These are phyloP conservation scores for Vicia faba DNA, from an alignment of 306 rosid species.

Conservation along the genomic window DNA sequence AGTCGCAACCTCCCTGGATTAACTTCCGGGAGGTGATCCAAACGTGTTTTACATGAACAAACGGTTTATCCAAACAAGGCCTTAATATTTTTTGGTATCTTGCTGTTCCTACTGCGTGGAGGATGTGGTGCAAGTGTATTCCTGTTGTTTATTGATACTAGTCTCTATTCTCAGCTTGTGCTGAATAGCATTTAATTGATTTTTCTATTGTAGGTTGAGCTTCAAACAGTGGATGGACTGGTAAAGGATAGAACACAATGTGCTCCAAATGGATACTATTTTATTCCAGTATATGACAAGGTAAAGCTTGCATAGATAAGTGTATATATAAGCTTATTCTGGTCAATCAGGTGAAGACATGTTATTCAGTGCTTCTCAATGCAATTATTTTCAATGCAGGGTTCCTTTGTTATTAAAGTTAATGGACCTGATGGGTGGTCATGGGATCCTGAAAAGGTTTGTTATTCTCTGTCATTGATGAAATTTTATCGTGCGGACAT, in stretches of 20 bases:
- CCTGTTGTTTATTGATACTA: slow-evolving; percentile 1
- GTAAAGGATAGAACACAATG: slow-evolving; percentile 96
- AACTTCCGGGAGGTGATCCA: too few species aligned
- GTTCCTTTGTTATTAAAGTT: slow-evolving; percentile 78
- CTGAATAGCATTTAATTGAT: slow-evolving; percentile 11
- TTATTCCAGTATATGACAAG: slow-evolving; percentile 98
- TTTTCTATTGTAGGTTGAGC: slow-evolving; percentile 78
- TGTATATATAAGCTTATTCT: slow-evolving; percentile 19
- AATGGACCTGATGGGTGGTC: slow-evolving; percentile 98
- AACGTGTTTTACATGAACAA: too few species aligned
- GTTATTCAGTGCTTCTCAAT: slow-evolving; percentile 41
- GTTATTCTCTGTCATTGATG: slow-evolving; percentile 29
- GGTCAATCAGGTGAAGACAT: background rate
- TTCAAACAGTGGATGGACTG: slow-evolving; percentile 85
- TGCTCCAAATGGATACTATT: slow-evolving; percentile 98
- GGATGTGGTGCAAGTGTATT: slow-evolving; percentile 23
- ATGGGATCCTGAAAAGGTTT: slow-evolving; percentile 89
- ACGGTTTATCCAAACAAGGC: too few species aligned
- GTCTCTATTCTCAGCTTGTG: slow-evolving; percentile 4
- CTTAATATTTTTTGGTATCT: background rate
- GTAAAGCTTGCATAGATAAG: slow-evolving; percentile 45
- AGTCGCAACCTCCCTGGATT: too few species aligned
- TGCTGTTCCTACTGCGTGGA: slow-evolving; percentile 3
- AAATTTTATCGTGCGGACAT: slow-evolving; percentile 10
- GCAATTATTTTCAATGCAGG: slow-evolving; percentile 56